Conservation (phyloP, 306 rosid species). For the Acacia confusa region DNA sequence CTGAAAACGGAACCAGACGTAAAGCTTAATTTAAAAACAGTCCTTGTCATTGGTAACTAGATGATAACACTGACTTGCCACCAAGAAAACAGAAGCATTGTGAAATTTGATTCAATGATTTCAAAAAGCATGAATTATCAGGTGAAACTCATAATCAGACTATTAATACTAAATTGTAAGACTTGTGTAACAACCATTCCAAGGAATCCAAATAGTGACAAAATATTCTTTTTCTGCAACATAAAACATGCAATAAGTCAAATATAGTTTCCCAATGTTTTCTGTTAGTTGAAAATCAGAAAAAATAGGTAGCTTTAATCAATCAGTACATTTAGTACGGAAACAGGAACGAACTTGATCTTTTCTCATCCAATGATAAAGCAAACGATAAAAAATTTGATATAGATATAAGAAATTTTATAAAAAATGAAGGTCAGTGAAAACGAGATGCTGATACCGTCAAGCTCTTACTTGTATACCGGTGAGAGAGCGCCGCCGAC, state of each 20-base stretch:
- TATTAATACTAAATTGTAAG: background rate
- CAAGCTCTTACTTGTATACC: background rate
- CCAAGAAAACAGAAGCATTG: background rate
- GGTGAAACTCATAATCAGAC: background rate
- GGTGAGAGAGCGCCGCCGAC: background rate
- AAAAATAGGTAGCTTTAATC: background rate
- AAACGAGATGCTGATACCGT: background rate
- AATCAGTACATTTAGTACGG: background rate
- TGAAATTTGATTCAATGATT: too few species aligned
- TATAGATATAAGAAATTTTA: background rate
- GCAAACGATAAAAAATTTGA: background rate
- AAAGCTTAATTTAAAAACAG: background rate
- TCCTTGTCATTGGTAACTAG: background rate
- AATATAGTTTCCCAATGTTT: background rate
- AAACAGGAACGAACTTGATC: background rate
- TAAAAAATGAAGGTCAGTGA: background rate
- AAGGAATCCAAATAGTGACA: background rate
- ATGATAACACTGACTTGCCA: slow-evolving; percentile 16
- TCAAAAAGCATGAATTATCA: too few species aligned
- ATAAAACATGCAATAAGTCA: background rate
- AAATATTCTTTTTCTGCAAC: background rate
- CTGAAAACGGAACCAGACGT: background rate
- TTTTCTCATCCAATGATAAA: background rate
- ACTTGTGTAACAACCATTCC: background rate
- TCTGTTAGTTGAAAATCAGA: background rate